Base-by-base conservation (phyloP, 106 monocot genomes). In the Posidonia australis region DNA sequence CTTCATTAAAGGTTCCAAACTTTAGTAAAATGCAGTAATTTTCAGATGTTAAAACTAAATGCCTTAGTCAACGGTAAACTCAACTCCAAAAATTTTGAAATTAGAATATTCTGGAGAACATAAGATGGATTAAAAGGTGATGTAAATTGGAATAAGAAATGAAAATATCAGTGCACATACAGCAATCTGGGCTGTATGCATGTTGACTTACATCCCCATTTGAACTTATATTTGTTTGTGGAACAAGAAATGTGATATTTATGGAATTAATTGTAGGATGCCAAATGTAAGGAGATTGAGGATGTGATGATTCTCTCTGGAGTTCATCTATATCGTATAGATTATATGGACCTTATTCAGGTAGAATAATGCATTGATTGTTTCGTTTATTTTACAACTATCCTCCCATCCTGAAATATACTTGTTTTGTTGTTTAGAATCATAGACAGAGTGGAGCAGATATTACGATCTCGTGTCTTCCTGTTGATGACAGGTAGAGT, bases 261-360 rank as follows among this genome's bases (percentile, higher is more conserved):
- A 36, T 7, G 2, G 36, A 36, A 36, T 36, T 36, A 4, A 7
- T 36, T 77, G 54, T 49, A 93, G 93, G 89, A 94, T 84, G 82
- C 94, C 13, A 94, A 76, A 82, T 67, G 58, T 22, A 94, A 72
- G 74, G 79, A 67, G 7, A 94, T 94, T 44, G 84, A 94, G 53
- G 90, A 94, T 77, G 74, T 94, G 5, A 17, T 94, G 68, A 90
- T 94, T 77, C 86, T 94, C 17, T 84, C 84, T 58, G 94, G 94
- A 9, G 94, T 90, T 74, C 94, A 94, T 76, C 80, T 94, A 19
- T 94, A 94, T 46, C 79, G 94, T 55, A 90, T 90, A 86, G 86
- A 94, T 67, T 94, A 90, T 55, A 89, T 94, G 89, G 80, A 94
- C 31, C 86, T 94, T 73, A 76, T 94, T 78, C 89, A 94, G 94